Conservation (phyloP, 371 early-diverging fungal species). For the Rozella allomycis region DNA sequence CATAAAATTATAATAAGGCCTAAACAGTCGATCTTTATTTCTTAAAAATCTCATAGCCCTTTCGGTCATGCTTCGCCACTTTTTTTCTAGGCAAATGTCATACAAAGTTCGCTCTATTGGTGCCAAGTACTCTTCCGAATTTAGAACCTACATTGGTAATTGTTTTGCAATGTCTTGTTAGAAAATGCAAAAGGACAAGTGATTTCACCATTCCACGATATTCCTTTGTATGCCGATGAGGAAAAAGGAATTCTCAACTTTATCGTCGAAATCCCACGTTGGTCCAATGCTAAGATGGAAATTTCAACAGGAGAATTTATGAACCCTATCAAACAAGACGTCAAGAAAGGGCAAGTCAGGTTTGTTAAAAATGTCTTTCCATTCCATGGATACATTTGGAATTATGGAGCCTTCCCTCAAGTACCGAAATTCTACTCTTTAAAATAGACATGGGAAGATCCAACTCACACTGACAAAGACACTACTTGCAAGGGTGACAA, state of each 20-base stretch:
- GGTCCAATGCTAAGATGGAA: slow-evolving; percentile 99
- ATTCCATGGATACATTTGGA: slow-evolving; percentile 99
- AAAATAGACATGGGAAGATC: slow-evolving; percentile 94
- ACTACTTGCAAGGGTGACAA: slow-evolving; percentile 87
- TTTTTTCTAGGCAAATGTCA: too few species aligned
- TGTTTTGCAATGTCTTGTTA: background rate
- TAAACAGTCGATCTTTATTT: too few species aligned
- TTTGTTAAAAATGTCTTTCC: slow-evolving; percentile 98
- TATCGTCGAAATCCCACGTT: slow-evolving; percentile 97
- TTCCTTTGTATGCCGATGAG: slow-evolving; percentile 74
- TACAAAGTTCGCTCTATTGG: slow-evolving; percentile 53
- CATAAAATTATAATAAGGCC: too few species aligned
- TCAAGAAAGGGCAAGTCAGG: slow-evolving; percentile 94
- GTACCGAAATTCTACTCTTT: slow-evolving; percentile 11
- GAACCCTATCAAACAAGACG: slow-evolving; percentile 98
- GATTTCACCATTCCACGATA: slow-evolving; percentile 96
- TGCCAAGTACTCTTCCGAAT: slow-evolving; percentile 62
- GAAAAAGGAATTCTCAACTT: slow-evolving; percentile 75
- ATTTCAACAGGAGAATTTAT: slow-evolving; percentile 15
- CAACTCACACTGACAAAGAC: slow-evolving; percentile 53
- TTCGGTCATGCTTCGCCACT: too few species aligned
- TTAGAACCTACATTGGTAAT: slow-evolving; percentile 64
- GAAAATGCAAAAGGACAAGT: slow-evolving; percentile 21
- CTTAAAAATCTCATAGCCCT: too few species aligned
- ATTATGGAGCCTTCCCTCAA: slow-evolving; percentile 97